Conservation (phyloP, 164 flowering plant genomes). For the Dillenia turbinata region DNA sequence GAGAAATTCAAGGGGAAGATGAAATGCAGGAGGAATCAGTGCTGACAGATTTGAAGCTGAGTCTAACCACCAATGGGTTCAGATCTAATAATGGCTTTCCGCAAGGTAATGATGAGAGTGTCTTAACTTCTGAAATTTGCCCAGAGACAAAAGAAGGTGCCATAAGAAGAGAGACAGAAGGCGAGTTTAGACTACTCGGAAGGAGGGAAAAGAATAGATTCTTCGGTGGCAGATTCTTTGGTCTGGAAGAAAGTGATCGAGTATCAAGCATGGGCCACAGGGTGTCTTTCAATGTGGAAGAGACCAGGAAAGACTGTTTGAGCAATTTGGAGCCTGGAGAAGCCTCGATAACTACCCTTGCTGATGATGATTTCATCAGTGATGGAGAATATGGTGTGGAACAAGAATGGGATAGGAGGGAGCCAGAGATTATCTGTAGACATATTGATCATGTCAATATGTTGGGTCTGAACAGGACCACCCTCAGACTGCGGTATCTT, state of each 20-base stretch:
- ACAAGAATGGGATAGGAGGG: slow-evolving; percentile 46
- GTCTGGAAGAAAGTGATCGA: slow-evolving; percentile 20
- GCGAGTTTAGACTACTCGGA: slow-evolving; percentile 33
- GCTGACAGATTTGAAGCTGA: slow-evolving; percentile 1
- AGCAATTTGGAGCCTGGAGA: slow-evolving; percentile 20
- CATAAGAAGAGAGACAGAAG: slow-evolving; percentile 37
- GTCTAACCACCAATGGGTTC: slow-evolving; percentile 11
- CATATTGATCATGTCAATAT: slow-evolving; percentile 70
- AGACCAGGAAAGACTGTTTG: slow-evolving; percentile 7
- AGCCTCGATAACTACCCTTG: slow-evolving; percentile 10
- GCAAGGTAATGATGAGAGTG: slow-evolving; percentile 15
- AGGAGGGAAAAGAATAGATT: slow-evolving; percentile 26
- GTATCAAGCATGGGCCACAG: slow-evolving; percentile 16
- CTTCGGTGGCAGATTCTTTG: slow-evolving; percentile 21
- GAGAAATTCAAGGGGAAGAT: slow-evolving; percentile 38
- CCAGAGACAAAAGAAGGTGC: slow-evolving; percentile 29
- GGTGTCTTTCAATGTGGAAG: slow-evolving; percentile 27
- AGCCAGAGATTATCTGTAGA: slow-evolving; percentile 49
- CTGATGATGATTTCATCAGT: slow-evolving; percentile 27
- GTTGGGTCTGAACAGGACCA: slow-evolving; percentile 67
- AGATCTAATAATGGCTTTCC: slow-evolving; percentile 1
- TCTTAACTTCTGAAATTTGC: slow-evolving; percentile 27
- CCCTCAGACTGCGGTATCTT: slow-evolving; percentile 51
- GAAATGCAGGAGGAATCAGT: slow-evolving; percentile 18
- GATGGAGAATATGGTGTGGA: slow-evolving; percentile 50